Conservation (phyloP, 2,329 filamentous ascomycete species). For the Cytospora piceicola region DNA sequence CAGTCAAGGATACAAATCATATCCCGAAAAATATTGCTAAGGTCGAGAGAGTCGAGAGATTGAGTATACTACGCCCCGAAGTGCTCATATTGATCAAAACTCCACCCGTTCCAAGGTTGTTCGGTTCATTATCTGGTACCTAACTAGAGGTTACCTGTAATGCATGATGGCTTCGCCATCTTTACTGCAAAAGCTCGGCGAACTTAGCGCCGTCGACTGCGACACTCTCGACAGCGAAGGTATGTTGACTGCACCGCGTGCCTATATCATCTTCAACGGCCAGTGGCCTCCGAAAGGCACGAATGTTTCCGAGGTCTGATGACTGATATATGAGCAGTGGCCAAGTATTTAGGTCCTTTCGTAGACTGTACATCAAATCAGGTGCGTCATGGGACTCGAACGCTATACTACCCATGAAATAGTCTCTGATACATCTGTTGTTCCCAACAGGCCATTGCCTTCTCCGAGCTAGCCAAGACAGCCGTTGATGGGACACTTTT, state of each 20-base stretch:
- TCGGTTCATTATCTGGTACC: not conserved
- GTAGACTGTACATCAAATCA: conserved; percentile 60
- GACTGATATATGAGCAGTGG: conserved; percentile 41
- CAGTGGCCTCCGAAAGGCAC: not conserved
- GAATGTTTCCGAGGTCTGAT: not conserved
- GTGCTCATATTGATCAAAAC: not conserved
- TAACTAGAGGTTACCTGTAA: not conserved
- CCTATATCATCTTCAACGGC: too few relatives aligned
- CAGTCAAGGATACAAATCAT: not conserved
- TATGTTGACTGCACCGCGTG: conserved; percentile 31
- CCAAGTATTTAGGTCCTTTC: conserved; percentile 51
- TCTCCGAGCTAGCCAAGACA: conserved; percentile 47
- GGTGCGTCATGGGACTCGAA: conserved; percentile 37
- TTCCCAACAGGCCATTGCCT: conserved; percentile 51
- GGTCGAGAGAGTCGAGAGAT: not conserved
- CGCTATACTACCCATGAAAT: not conserved
- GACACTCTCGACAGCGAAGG: conserved; percentile 56
- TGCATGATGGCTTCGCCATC: conserved; percentile 21
- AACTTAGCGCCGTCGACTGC: conserved; percentile 52
- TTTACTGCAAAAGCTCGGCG: conserved; percentile 49
- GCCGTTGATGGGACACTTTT: conserved; percentile 40
- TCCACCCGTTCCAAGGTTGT: too few relatives aligned
- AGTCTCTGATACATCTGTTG: conserved; percentile 9
- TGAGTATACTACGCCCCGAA: not conserved
- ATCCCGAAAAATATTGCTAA: too few relatives aligned